Evolutionary conservation across 345 rosid genomes (phyloP).

Genomic region (Punica granatum): DNA sequence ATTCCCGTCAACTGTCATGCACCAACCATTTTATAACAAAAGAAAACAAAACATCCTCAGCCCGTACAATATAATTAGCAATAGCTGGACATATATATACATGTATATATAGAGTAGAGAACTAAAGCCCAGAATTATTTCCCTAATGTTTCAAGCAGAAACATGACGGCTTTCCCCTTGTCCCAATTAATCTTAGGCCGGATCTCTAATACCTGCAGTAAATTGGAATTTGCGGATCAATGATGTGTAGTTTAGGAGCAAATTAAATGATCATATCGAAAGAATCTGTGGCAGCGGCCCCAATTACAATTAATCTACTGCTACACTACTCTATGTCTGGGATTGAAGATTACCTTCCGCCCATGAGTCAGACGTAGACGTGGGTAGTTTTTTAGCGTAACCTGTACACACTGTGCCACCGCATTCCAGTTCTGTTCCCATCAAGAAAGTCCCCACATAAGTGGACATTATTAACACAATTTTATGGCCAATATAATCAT

Average conservation of each 20-base stretch:
- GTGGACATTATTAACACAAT: not conserved
- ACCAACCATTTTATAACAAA: too few relatives aligned
- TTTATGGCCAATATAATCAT: too few relatives aligned
- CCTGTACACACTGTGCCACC: constrained; percentile 3
- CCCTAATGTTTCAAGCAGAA: constrained; percentile 34
- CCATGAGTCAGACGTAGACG: constrained; percentile 10
- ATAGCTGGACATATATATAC: not conserved
- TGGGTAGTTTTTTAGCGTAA: constrained; percentile 10
- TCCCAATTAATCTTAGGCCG: constrained; percentile 45
- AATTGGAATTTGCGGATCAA: not conserved
- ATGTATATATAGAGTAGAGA: not conserved
- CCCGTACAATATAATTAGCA: not conserved
- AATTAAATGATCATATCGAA: too few relatives aligned
- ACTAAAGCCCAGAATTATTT: not conserved
- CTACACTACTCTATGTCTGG: not conserved
- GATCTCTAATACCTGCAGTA: constrained; percentile 37
- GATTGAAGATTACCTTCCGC: constrained; percentile 5
- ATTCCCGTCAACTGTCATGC: not conserved
- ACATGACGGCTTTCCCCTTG: constrained; percentile 42
- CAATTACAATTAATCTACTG: too few relatives aligned
- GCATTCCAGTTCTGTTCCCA: constrained; percentile 5
- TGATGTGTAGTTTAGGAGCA: too few relatives aligned
- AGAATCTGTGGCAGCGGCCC: too few relatives aligned
- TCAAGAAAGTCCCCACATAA: not conserved
- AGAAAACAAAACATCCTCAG: not conserved